These are phyloP conservation scores for Bolboschoenus planiculmis DNA, from an alignment of 176 grass and related monocot genomes.

Conservation along the genomic window DNA sequence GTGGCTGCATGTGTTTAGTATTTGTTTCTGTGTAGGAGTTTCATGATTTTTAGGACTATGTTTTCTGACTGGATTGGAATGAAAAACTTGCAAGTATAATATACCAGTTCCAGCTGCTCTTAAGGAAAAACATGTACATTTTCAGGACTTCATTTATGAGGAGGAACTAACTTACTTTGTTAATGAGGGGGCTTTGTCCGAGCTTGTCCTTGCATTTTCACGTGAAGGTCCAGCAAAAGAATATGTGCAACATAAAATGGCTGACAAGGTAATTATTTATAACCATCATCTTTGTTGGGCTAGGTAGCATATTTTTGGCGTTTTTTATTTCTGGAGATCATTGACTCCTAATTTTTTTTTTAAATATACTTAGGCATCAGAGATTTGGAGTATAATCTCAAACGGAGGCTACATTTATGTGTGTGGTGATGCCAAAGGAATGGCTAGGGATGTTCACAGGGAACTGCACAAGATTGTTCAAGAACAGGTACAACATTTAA, in stretches of 20 bases:
- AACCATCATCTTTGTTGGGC: not conserved
- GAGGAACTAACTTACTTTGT: conserved; percentile 76
- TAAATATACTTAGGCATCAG: conserved; percentile 46
- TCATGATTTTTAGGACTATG: not conserved
- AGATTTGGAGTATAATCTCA: conserved; percentile 68
- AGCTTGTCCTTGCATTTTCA: conserved; percentile 83
- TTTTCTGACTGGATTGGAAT: conserved; percentile 1
- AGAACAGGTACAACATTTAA: conserved; percentile 46
- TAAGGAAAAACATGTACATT: conserved; percentile 1
- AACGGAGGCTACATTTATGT: conserved; percentile 83
- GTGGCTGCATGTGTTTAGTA: not conserved
- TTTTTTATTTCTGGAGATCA: not conserved
- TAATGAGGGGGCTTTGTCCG: conserved; percentile 49
- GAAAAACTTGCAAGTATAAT: conserved; percentile 1
- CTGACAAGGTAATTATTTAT: conserved; percentile 45
- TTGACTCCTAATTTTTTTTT: not conserved
- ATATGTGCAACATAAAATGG: conserved; percentile 99
- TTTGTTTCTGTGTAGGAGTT: not conserved
- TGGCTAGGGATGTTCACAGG: conserved; percentile 91
- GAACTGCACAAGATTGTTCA: conserved; percentile 80
- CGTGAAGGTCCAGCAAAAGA: conserved; percentile 70
- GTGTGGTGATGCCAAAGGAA: conserved; percentile 92
- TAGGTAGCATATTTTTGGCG: not conserved
- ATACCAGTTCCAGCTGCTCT: not conserved
- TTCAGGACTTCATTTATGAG: conserved; percentile 93